Evolutionary conservation across 345 rosid species (phyloP).

Genomic region (Eucalyptus guilfoylei): DNA sequence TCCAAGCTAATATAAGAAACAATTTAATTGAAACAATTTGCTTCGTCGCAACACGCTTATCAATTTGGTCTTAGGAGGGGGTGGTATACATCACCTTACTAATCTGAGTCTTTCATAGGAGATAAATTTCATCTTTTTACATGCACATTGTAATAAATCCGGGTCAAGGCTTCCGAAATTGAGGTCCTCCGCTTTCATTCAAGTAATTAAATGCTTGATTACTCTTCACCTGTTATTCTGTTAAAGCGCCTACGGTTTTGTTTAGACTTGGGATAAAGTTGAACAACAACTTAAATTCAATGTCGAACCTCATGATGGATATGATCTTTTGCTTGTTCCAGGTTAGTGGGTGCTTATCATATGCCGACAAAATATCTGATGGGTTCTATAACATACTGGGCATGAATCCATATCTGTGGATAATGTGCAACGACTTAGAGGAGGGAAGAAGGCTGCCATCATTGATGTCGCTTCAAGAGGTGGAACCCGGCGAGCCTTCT

Average conservation of each 20-base stretch:
- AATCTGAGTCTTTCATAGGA: background rate
- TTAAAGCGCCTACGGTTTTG: background rate
- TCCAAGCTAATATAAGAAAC: background rate
- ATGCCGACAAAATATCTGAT: conserved; percentile 72
- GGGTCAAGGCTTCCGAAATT: background rate
- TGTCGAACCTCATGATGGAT: background rate
- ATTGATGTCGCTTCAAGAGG: conserved; percentile 54
- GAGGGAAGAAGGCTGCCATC: conserved; percentile 65
- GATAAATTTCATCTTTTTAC: background rate
- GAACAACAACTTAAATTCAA: background rate
- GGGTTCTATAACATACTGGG: conserved; percentile 93
- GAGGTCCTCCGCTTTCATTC: background rate
- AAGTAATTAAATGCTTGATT: background rate
- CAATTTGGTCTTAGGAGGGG: background rate
- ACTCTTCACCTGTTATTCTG: background rate
- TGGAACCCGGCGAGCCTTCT: conserved; percentile 54
- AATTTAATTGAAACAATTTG: background rate
- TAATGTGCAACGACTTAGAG: conserved; percentile 66
- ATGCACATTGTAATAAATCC: background rate
- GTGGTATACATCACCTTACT: background rate
- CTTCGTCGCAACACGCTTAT: background rate
- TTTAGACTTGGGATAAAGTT: background rate
- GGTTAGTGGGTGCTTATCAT: conserved; percentile 91
- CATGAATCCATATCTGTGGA: conserved; percentile 92
- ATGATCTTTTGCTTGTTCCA: conserved; percentile 5